These are phyloP conservation scores for Smallanthus sonchifolius DNA, from an alignment of 129 eudicot genomes.

Conservation along the genomic window DNA sequence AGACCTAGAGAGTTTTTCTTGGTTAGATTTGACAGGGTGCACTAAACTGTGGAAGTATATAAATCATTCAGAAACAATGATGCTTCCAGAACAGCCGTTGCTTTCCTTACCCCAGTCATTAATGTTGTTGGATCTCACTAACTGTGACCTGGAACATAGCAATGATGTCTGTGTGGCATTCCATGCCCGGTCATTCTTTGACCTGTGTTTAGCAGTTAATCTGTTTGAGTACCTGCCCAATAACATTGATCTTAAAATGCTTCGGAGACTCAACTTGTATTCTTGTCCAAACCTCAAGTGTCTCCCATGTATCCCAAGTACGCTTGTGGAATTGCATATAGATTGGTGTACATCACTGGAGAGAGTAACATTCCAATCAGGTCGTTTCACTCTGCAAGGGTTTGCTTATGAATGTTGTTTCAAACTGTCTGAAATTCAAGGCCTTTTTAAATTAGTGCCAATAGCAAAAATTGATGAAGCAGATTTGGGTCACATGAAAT, in stretches of 20 bases:
- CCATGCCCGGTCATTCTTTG: neutral
- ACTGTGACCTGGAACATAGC: neutral
- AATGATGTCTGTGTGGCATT: neutral
- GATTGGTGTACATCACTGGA: neutral
- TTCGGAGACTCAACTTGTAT: neutral
- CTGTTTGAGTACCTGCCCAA: neutral
- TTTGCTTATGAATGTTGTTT: neutral
- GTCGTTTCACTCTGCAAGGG: neutral
- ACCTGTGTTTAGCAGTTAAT: neutral
- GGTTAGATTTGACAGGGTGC: constrained; percentile 16
- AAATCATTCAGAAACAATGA: neutral
- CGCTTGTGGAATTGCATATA: neutral
- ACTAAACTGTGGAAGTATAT: neutral
- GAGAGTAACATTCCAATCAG: constrained; percentile 14
- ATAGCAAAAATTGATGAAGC: neutral
- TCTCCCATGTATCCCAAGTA: constrained; percentile 13
- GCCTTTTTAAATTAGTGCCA: neutral
- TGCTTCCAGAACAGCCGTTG: neutral
- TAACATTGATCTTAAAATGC: neutral
- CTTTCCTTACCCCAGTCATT: neutral
- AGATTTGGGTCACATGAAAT: neutral
- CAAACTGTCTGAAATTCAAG: constrained; percentile 1
- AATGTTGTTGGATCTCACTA: neutral
- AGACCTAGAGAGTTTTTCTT: constrained; percentile 11
- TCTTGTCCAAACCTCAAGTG: constrained; percentile 3